These are phyloP conservation scores for Nannochloris sp. DNA, from an alignment of 139 green algal genomes.

Conservation along the genomic window DNA sequence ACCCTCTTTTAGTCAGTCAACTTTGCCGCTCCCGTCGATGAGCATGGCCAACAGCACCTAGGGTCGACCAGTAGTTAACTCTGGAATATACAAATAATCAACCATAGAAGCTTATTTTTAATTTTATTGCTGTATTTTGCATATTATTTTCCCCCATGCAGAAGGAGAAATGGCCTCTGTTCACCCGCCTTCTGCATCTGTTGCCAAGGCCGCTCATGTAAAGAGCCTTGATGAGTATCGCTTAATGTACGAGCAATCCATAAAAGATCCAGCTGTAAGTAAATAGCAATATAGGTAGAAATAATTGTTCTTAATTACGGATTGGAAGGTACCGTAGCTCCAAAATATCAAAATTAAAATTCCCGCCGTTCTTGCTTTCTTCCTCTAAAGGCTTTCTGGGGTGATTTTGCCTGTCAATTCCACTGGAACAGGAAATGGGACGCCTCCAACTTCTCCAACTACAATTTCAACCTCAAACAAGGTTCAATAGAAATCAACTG, in stretches of 20 bases:
- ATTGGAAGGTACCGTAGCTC: too few species aligned
- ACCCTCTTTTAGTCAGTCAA: too few species aligned
- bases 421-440: slow-evolving; percentile 82
- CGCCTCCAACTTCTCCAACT: slow-evolving; percentile 10
- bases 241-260: slow-evolving; percentile 68
- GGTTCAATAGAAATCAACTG: slow-evolving; percentile 52
- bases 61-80: too few species aligned
- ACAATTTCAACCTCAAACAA: slow-evolving; percentile 60
- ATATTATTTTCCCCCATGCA: too few species aligned
- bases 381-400: slow-evolving; percentile 73
- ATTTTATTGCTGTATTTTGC: too few species aligned
- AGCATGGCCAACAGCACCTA: too few species aligned
- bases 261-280: slow-evolving; percentile 72
- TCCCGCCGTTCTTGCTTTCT: neutral
- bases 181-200: slow-evolving; percentile 1
- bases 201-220: slow-evolving; percentile 13
- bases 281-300: too few species aligned
- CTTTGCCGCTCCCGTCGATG: too few species aligned
- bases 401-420: slow-evolving; percentile 72
- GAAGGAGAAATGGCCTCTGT: too few species aligned
- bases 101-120: too few species aligned
- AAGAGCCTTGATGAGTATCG: slow-evolving; percentile 61
- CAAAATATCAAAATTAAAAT: neutral
- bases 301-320: too few species aligned
- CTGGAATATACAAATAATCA: too few species aligned